Base-by-base conservation (phyloP, 2,329 filamentous ascomycete species). In the Fusarium sp. region DNA sequence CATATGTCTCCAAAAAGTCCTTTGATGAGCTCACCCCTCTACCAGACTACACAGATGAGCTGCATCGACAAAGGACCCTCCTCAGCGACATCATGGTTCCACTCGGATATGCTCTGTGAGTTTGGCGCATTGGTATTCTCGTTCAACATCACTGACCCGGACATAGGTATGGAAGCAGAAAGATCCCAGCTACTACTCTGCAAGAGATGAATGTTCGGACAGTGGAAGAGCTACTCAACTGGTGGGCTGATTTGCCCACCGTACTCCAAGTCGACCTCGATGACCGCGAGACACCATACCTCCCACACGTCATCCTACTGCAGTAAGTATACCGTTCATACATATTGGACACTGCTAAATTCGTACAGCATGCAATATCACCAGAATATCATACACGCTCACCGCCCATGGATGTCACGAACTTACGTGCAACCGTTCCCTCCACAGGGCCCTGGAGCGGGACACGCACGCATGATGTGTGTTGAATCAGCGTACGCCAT, bases 371-470 rank as follows among this genome's bases (percentile, higher is more conserved):
- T 80, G 78, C 77, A 79, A 68, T 80, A 78, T 31, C 72, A 78
- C 56, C 77, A 78, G 48, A 78, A 72, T 35, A 72, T 75, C 13
- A 79, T 80, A 29, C 72, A 79, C 41, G 61, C 74, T 9, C 78
- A 80, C 57, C 62, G 77, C 8, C 78, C 78, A 1, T 80, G 73
- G 73, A 78, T 80, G 77, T 79, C 78, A 6, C 69, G 73, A 18
- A 75, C 63, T n/a, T 75, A 75, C 58, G 69, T 67, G 7, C 74
- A 74, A 31, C 75, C 67, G 7, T 69, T 45, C 37, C 75, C 77
- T 5, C 76, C 76, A 0, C 71, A 75, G 13, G 77, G 77, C 6
- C 75, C 75, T 5, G 76, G 77, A 3, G 72, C 73, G n/a, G 62
- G 65, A 13, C 77, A 77, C 33, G 76, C 77, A 1, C 76, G 71